A percentile compares a stretch with the other conserved stretches of the same genome.
Evolutionary conservation across 1,284 basidiomycete genomes (phyloP).

Genomic region (Puccinia triticina): DNA sequence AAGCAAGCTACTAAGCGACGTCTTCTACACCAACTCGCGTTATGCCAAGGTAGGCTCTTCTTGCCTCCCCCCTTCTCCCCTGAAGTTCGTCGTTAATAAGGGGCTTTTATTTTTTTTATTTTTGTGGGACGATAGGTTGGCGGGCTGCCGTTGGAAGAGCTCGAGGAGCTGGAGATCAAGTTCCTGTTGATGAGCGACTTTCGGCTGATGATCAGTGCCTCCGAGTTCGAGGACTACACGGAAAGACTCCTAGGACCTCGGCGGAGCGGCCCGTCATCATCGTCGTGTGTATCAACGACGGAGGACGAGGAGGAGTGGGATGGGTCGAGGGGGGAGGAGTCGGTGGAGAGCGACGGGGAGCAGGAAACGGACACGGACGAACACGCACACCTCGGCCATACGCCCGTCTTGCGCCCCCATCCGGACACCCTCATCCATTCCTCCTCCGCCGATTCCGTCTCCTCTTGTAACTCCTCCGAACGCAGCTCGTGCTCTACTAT

Average conservation of each 20-base stretch:
- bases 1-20: constrained; percentile 97
- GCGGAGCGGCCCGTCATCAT: background rate
- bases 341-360: background rate
- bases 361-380: background rate
- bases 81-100: background rate
- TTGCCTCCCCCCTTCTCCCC: constrained; percentile 40
- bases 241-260: constrained; percentile 70
- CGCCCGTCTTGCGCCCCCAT: background rate
- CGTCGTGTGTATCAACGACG: background rate
- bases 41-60: constrained; percentile 83
- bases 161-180: constrained; percentile 95
- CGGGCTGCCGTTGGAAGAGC: constrained; percentile 86
- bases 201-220: constrained; percentile 77
- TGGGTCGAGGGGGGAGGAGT: background rate
- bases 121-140: constrained; percentile 69
- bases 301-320: background rate
- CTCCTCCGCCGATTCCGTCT: background rate
- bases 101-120: background rate
- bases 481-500: constrained; percentile 2
- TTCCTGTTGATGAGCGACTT: constrained; percentile 97
- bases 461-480: constrained; percentile 16
- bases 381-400: no score
- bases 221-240: constrained; percentile 93
- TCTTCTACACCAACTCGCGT: constrained; percentile 98
- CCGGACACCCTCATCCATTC: background rate